These are phyloP conservation scores for Monilinia vaccinii-corymbosi DNA, from an alignment of 2,329 filamentous ascomycete species.

Conservation along the genomic window DNA sequence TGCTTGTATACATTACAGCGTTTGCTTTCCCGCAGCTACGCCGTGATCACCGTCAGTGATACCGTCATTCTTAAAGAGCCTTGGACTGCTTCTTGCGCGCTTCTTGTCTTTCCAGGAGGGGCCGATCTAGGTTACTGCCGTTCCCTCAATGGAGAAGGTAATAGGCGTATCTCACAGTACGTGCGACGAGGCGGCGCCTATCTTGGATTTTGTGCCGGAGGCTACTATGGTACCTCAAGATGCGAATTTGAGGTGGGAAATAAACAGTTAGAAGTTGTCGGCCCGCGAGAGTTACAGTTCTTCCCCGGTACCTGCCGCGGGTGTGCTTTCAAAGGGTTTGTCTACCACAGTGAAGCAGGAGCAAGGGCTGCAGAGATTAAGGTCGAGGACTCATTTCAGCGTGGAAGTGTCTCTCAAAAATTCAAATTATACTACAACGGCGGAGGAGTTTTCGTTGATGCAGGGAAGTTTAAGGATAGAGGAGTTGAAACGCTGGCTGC, in stretches of 20 bases:
- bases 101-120: conserved; percentile 87
- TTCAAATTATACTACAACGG: conserved; percentile 88
- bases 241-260: conserved; percentile 94
- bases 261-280: conserved; percentile 72
- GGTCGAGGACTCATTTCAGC: conserved; percentile 49
- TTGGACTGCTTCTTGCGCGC: conserved; percentile 77
- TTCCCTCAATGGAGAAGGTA: conserved; percentile 78
- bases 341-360: conserved; percentile 80
- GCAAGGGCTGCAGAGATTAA: conserved; percentile 62
- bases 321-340: conserved; percentile 79
- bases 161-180: conserved; percentile 73
- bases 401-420: conserved; percentile 44
- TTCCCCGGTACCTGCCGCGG: conserved; percentile 82
- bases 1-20: conserved; percentile 79
- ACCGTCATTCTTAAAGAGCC: conserved; percentile 79
- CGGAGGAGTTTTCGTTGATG: conserved; percentile 85
- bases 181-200: conserved; percentile 80
- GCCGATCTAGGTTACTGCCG: conserved; percentile 91
- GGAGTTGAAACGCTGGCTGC: conserved; percentile 76
- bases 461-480: conserved; percentile 47
- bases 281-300: conserved; percentile 75
- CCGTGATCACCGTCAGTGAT: conserved; percentile 76
- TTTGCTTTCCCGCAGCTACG: conserved; percentile 82
- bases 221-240: conserved; percentile 72
- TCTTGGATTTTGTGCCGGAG: conserved; percentile 88